Evolutionary conservation across 768 basidiomycete genomes (phyloP), one percentile per base, ranked within the genome.

Genomic region (Pleurotus salmoneostramineus): DNA sequence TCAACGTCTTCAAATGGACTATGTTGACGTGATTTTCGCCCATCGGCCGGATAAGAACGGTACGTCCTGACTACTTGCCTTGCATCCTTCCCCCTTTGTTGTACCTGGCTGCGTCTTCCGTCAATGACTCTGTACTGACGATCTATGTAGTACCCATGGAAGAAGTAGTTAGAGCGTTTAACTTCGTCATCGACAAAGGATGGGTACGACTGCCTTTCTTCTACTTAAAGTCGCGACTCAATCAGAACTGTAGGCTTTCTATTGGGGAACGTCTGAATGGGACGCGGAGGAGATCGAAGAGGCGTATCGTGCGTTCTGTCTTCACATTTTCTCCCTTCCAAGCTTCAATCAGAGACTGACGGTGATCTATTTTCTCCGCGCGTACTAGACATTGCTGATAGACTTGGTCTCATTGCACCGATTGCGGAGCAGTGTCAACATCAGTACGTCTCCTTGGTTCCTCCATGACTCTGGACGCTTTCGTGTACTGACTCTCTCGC

Each of bases 181-280:
- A 89, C 74, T 84, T 75, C 63, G 77, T 91, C 31, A 89, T 93
- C 63, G 82, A 88, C 51, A 73, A 83, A 62, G 88, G 88, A 65
- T 86, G 85, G 85, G 84, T 80, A 65, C 21, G 50, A 58, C 14
- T 2, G 7, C 15, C n/a, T 35, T 40, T 6, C 6, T 27, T 14
- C 1, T 35, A 34, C 33, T 14, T n/a, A 14, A 8, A 10, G 45
- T n/a, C 40, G 17, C 7, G n/a, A 7, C 5, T 34, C 14, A 12
- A 10, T n/a, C n/a, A 31, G 21, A 11, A 21, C 27, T 50, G 21
- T 47, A 83, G 80, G 81, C 85, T 3, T 83, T 79, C 68, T 87
- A 87, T 67, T 88, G 88, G 87, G 89, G 76, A 27, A 90, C 88
- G 0, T 88, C 85, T 6, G 91, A 93, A 68, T 93, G 91, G 91